phyloP scores from a whole-genome alignment of 208 protist genomes.

The Leishmania arabica region DNA sequence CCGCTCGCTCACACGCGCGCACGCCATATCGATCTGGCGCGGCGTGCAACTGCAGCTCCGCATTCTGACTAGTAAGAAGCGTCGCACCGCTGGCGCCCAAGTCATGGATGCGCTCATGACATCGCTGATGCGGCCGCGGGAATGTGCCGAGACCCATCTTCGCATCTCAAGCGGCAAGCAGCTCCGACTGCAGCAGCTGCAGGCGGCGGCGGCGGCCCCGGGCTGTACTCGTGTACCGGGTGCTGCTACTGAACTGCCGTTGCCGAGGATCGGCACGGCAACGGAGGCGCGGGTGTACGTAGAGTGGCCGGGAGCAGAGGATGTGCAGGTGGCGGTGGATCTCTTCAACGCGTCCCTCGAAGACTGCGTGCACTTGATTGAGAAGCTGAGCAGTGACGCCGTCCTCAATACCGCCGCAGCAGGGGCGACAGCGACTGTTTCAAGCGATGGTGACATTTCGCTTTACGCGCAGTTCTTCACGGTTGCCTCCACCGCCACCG shows the following conservation, averaged over 20 bases:
- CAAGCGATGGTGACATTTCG: neutral
- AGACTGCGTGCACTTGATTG: slow-evolving; percentile 10
- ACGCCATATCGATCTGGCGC: slow-evolving; percentile 11
- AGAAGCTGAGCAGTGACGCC: neutral
- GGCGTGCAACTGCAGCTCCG: slow-evolving; percentile 21
- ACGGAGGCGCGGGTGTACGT: slow-evolving; percentile 16
- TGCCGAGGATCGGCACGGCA: slow-evolving; percentile 4
- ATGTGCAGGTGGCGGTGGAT: slow-evolving; percentile 14
- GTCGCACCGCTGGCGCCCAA: slow-evolving; percentile 7
- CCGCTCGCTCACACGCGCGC: neutral
- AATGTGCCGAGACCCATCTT: neutral
- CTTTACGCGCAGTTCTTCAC: neutral
- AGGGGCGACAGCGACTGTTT: neutral
- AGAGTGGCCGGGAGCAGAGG: slow-evolving; percentile 12
- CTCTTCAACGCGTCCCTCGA: slow-evolving; percentile 22
- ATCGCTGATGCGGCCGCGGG: slow-evolving; percentile 20
- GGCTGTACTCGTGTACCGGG: neutral
- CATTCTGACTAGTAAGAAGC: slow-evolving; percentile 22
- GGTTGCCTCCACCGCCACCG: neutral
- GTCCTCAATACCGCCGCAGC: neutral
- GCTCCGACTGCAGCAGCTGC: neutral
- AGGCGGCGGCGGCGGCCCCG: neutral
- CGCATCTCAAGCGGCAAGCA: neutral
- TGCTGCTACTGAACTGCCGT: neutral
- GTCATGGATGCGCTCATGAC: slow-evolving; percentile 15